Base-by-base conservation (phyloP, 345 rosid species). In the Eucalyptus viminalis region DNA sequence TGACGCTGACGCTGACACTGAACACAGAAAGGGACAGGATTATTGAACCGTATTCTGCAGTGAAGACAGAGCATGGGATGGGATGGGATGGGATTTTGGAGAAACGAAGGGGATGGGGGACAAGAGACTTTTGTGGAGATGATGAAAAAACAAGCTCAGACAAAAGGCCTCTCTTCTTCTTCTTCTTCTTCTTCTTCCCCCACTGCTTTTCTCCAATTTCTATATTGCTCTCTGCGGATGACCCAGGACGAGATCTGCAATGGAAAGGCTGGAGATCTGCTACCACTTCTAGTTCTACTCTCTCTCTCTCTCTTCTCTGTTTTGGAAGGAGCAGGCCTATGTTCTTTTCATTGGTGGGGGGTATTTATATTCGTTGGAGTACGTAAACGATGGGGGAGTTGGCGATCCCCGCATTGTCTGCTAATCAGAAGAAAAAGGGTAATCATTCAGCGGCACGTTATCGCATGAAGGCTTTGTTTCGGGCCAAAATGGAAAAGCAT, bases 21-120 rank as follows among this genome's bases (percentile, higher is more conserved):
- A 92, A 93, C 94, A 92, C 94, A 94, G 93, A 92, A 93, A 49
- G 83, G 50, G 87, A 49, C 87, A 86, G 90, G 91, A 53, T 87
- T 88, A 53, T 87, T 88, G 91, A 91, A 89, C 86, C 90, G 87
- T 67, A 89, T 54, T 81, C 92, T 37, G 86, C 88, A 56, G 88
- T 49, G 50, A 86, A 89, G 92, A 89, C 90, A 21, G 91, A 92
- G 90, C 90, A 93, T 88, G 90, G 87, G 60, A 86, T 86, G 53
- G 76, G 69, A 11, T 54, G 49, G 49, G 65, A 67, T 31, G 43
- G 51, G 37, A 34, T 53, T 34, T 19, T 27, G 80, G 85, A 25
- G 25, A 87, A 44, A 34, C 9, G 67, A 43, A 62, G 51, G 50
- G 49, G 88, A 87, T 47, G 19, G 88, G 49, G 49, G 53, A 43